phyloP scores from a whole-genome alignment of 768 basidiomycete species.

The Mycena galopus region DNA sequence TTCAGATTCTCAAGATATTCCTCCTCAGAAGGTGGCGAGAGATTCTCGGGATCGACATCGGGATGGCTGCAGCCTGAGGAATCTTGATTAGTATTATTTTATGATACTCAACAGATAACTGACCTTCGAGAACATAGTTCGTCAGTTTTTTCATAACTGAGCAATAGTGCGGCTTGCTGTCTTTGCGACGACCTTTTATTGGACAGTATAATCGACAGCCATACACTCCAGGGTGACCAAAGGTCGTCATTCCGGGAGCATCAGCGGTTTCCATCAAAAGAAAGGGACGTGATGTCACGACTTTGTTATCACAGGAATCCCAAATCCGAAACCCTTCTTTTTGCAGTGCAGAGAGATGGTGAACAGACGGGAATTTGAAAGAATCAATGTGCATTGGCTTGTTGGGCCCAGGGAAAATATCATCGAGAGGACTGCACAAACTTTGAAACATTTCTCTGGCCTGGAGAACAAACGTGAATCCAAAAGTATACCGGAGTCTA shows the following conservation, averaged over 20 bases:
- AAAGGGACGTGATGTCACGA: neutral
- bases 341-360: constrained; percentile 39
- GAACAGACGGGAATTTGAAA: constrained; percentile 38
- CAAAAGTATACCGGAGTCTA: too few relatives aligned
- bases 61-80: neutral
- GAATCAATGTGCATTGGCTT: constrained; percentile 39
- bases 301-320: neutral
- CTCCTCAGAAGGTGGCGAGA: neutral
- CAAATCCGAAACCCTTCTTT: constrained; percentile 1
- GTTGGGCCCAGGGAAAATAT: constrained; percentile 36
- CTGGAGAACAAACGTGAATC: too few relatives aligned
- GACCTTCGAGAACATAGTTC: neutral
- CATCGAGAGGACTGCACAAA: constrained; percentile 25
- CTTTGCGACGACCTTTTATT: constrained; percentile 35
- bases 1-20: neutral
- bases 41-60: neutral
- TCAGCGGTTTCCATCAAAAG: constrained; percentile 37
- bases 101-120: too few relatives aligned
- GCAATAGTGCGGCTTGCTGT: constrained; percentile 30
- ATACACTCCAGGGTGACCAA: constrained; percentile 40
- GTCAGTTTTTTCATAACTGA: constrained; percentile 25
- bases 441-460: neutral
- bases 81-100: too few relatives aligned
- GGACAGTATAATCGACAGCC: constrained; percentile 30
- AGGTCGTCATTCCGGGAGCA: constrained; percentile 39